Percentiles rank a stretch among this genome's conserved stretches.
Evolutionary conservation across 2,329 filamentous ascomycete genomes (phyloP).

Genomic region (Botryosphaeria dothidea): DNA sequence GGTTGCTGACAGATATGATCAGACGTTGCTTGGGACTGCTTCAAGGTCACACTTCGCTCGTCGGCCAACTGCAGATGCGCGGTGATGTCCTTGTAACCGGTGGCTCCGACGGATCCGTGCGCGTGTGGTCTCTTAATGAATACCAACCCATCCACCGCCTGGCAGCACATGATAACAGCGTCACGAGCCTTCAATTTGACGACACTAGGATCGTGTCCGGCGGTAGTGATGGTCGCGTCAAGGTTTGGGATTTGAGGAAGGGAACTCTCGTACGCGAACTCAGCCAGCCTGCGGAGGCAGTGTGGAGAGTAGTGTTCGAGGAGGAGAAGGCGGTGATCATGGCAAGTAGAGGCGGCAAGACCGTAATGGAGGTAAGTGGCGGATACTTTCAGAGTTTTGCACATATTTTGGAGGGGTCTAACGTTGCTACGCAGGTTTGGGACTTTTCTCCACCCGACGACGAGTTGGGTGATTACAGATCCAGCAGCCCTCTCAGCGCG

Average conservation of each 20-base stretch:
- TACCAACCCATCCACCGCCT: conserved; percentile 92
- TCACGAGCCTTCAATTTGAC: conserved; percentile 96
- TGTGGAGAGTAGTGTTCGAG: conserved; percentile 97
- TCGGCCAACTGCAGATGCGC: conserved; percentile 94
- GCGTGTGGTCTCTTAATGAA: conserved; percentile 91
- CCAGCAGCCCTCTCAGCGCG: conserved; percentile 45
- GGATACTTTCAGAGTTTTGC: not conserved
- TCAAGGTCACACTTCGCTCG: conserved; percentile 94
- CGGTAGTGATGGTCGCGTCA: conserved; percentile 95
- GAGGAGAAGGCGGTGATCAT: conserved; percentile 98
- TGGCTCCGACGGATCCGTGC: conserved; percentile 91
- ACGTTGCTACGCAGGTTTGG: conserved; percentile 67
- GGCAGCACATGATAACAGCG: conserved; percentile 96
- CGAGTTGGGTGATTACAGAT: conserved; percentile 38
- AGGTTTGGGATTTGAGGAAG: conserved; percentile 95
- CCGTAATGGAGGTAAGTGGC: conserved; percentile 89
- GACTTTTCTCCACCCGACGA: conserved; percentile 88
- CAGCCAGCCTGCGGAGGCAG: conserved; percentile 86
- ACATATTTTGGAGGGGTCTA: not conserved
- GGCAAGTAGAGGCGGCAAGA: conserved; percentile 79
- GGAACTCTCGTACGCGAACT: conserved; percentile 89
- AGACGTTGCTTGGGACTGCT: conserved; percentile 75
- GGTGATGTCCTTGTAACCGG: conserved; percentile 94
- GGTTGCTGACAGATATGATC: not conserved
- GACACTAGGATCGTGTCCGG: conserved; percentile 93